A percentile compares a stretch with the other conserved stretches of the same genome.
phyloP scores from a whole-genome alignment of 1,139 yeast genomes.

The Kodamaea suecica region DNA sequence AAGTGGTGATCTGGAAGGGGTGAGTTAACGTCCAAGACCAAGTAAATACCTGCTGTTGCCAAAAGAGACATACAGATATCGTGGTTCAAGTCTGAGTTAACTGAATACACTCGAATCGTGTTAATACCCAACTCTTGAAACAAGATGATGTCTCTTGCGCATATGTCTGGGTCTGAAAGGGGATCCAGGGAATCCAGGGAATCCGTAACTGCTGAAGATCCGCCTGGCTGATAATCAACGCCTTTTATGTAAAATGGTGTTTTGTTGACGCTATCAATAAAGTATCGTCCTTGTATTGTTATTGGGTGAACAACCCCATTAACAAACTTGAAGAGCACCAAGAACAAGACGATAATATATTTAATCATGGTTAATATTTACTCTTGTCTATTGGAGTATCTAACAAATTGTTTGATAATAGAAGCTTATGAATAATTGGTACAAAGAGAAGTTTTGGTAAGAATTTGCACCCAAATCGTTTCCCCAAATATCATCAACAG shows the following conservation, averaged over 20 bases:
- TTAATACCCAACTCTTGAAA: slow-evolving; percentile 78
- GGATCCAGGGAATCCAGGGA: slow-evolving; percentile 53
- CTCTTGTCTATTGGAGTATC: no score
- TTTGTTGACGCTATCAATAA: slow-evolving; percentile 71
- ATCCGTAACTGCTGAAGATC: slow-evolving; percentile 62
- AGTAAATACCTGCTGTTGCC: slow-evolving; percentile 88
- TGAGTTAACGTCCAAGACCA: slow-evolving; percentile 87
- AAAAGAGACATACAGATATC: slow-evolving; percentile 88
- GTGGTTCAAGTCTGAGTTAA: slow-evolving; percentile 80
- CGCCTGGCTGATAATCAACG: slow-evolving; percentile 86
- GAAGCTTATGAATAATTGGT: no score
- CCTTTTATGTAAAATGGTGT: slow-evolving; percentile 82
- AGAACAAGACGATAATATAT: neutral
- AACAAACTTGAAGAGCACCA: neutral
- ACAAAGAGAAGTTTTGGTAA: no score
- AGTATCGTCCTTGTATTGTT: slow-evolving; percentile 62
- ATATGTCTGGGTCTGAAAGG: slow-evolving; percentile 60
- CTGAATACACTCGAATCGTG: slow-evolving; percentile 82
- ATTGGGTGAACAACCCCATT: slow-evolving; percentile 55
- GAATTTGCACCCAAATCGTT: no score
- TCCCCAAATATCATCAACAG: no score
- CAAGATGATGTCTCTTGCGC: slow-evolving; percentile 72
- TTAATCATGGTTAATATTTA: no score
- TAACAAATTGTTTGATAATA: no score
- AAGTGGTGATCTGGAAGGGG: slow-evolving; percentile 76